phyloP scores from a whole-genome alignment of 129 eudicot species.

The Solidago caesia region DNA sequence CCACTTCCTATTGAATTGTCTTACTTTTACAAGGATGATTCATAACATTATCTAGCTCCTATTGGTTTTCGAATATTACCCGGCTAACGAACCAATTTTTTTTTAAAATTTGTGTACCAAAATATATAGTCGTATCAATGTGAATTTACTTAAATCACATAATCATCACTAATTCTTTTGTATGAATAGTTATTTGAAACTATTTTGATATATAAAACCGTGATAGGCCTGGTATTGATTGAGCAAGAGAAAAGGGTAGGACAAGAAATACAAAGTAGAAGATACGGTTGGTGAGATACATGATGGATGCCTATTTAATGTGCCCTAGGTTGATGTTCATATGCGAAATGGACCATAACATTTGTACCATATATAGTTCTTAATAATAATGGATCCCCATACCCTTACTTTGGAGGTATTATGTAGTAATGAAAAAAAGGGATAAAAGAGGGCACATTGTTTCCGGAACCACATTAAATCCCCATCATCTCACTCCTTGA shows the following conservation, averaged over 20 bases:
- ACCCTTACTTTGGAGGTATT: slow-evolving; percentile 5
- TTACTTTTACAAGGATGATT: too few species aligned
- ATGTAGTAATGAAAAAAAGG: not conserved
- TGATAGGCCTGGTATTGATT: not conserved
- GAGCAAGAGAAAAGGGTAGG: not conserved
- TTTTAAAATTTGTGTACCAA: not conserved
- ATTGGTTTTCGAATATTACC: too few species aligned
- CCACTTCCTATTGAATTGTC: too few species aligned
- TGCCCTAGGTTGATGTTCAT: slow-evolving; percentile 24
- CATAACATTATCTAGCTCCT: too few species aligned
- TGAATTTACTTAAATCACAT: too few species aligned
- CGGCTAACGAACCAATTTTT: not conserved
- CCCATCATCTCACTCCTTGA: too few species aligned
- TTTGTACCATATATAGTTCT: slow-evolving; percentile 15
- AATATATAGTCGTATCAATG: too few species aligned
- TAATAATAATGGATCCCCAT: slow-evolving; percentile 23
- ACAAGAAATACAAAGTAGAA: slow-evolving; percentile 20
- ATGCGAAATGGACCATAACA: slow-evolving; percentile 28
- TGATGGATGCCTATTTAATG: slow-evolving; percentile 19
- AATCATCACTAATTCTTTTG: too few species aligned
- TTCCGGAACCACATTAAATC: too few species aligned
- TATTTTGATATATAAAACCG: not conserved
- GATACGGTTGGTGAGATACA: slow-evolving; percentile 28
- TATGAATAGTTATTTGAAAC: not conserved
- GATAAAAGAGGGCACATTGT: too few species aligned